Evolutionary conservation across 345 rosid genomes (phyloP), one percentile per base, ranked within the genome.

Genomic region (Isatis tinctoria): DNA sequence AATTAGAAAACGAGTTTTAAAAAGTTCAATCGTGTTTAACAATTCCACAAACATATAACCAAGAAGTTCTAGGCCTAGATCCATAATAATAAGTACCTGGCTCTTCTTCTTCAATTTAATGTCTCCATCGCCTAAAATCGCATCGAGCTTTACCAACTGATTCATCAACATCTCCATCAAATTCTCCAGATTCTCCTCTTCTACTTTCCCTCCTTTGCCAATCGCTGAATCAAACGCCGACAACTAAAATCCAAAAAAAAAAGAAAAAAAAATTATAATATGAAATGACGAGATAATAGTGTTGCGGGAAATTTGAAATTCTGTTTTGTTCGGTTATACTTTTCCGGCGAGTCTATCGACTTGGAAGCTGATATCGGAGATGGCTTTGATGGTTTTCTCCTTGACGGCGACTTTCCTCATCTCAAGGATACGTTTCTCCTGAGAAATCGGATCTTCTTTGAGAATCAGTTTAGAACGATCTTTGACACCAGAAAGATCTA

Each of bases 391-490:
- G 13, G 90, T 86, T 74, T 87, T 94, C 74, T 91, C 97, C 83
- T 83, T 75, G 49, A 74, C 88, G 4, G 91, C 93, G 36, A 67
- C 80, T 80, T 74, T 87, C 18, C 97, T 87, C 88, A 82, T 80
- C 84, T 90, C 90, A 10, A 91, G 72, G 2, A 81, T 69, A 60
- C 98, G 87, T 77, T 80, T 90, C 80, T 94, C 97, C 49, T 87
- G 96, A 67, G 95, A 87, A 59, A 89, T 65, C 6, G 87, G 88
- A 83, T 94, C 97, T 76, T 88, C 92, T 1, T 86, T 59, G 3
- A 94, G 87, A 49, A 88, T 86, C n/a, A 94, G 81, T 72, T 90
- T 94, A 5, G 98, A 94, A 79, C 83, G 75, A 82, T 94, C 96
- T 72, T 90, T 90, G 33, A 94, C 97, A 8, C 97, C 97, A 1